phyloP scores from a whole-genome alignment of 1,284 basidiomycete genomes.

The Leucoagaricus sp. region DNA sequence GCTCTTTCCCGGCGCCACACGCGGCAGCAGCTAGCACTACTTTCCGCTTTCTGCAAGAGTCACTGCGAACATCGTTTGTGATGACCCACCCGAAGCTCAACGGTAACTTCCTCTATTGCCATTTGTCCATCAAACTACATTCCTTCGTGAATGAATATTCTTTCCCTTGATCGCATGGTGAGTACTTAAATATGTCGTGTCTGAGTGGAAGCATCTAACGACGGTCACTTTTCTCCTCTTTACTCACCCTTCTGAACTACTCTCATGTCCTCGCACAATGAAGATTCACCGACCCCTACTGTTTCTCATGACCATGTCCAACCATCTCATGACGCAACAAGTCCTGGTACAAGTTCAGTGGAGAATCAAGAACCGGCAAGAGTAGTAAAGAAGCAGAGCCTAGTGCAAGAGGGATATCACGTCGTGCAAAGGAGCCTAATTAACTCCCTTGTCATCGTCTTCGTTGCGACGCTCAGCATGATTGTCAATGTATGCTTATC shows the following conservation, averaged over 20 bases:
- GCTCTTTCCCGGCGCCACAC: too few relatives aligned
- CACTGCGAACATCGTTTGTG: neutral
- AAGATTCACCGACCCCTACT: neutral
- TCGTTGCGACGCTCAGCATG: slow-evolving; percentile 54
- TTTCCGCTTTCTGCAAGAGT: too few relatives aligned
- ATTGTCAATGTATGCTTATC: slow-evolving; percentile 48
- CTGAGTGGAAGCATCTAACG: neutral
- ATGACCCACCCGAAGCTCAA: neutral
- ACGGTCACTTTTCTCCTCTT: neutral
- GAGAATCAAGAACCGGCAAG: neutral
- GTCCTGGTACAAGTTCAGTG: too few relatives aligned
- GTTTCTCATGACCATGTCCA: neutral
- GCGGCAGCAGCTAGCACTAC: too few relatives aligned
- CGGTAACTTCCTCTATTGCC: neutral
- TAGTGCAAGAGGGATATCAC: neutral
- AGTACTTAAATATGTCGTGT: neutral
- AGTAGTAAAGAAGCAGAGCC: neutral
- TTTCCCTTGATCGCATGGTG: neutral
- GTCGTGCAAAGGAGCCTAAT: slow-evolving; percentile 21
- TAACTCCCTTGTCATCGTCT: slow-evolving; percentile 44
- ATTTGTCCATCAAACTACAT: neutral
- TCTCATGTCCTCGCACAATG: neutral
- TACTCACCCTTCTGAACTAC: neutral
- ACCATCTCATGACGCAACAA: too few relatives aligned
- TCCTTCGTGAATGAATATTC: too few relatives aligned